Evolutionary conservation across 768 basidiomycete genomes (phyloP), one percentile per base, ranked within the genome.

Genomic region (Boletus reticuloceps): DNA sequence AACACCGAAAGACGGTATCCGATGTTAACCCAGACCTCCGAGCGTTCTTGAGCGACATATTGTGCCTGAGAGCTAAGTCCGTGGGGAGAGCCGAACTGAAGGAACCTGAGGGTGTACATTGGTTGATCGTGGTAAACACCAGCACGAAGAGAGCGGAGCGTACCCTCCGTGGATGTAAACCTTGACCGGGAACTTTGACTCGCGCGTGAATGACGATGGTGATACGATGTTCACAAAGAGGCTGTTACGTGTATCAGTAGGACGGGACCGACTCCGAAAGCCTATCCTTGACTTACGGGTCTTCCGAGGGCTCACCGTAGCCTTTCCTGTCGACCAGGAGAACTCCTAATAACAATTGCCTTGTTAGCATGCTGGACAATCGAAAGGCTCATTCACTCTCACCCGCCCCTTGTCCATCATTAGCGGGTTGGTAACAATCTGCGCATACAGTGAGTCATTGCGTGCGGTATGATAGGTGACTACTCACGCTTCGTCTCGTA

Each of bases 141-240:
- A n/a, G 38, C 22, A 31, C 19, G 12, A 29, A 17, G 9, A 40
- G 34, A 25, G 29, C n/a, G 19, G 31, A 25, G 53, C 74, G 17
- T 64, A 86, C 86, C 87, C 88, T 67, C 88, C 89, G 53, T 91
- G 89, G 31, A 91, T 84, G 70, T 88, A 91, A 4, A 90, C 78
- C 54, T 79, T 85, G 51, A 90, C 88, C 2, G 87, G 84, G 56
- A 85, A 82, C 25, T 67, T 72, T 51, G 72, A 71, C 14, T 65
- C 64, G 45, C 77, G 74, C 71, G 64, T 69, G 60, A 66, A 66
- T 52, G 70, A 74, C 5, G 79, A 79, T 19, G 85, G 89, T 27
- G 75, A 69, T 34, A 81, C 79, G 44, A 89, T 81, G 64, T 89
- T 88, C 37, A 87, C 66, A 63, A 86, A 88, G 14, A 88, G 69